Base-by-base conservation (phyloP, 257 asterid genomes). In the Perilla frutescens region DNA sequence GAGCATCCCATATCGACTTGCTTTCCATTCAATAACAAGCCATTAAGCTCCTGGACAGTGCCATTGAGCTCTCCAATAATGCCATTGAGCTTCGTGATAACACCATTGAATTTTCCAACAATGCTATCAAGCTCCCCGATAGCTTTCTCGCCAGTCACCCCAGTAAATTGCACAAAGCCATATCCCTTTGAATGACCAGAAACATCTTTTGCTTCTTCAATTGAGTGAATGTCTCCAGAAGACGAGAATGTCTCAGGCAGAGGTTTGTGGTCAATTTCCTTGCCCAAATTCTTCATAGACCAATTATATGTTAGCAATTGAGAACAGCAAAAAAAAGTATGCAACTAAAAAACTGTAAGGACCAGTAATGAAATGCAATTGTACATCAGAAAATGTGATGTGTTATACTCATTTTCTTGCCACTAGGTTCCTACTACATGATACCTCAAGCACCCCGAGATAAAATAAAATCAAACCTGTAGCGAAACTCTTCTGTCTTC, bases 101-200 rank as follows among this genome's bases (percentile, higher is more conserved):
- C 66, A 60, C 9, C 47, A 60, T 7, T 60, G 47, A 60, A n/a
- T 45, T 60, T n/a, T 60, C 47, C 47, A 39, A 60, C n/a, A 36
- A 37, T 36, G 10, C 66, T 60, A 13, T 13, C 44, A 36, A 34
- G 66, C 66, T 36, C 65, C 10, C 29, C 66, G 36, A 89, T 88
- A 78, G 96, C 96, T 34, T 73, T 82, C 76, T 79, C 84, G 54
- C 88, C 90, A 62, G 92, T 87, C 74, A 86, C 97, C 59, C 89
- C 73, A 14, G 81, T 81, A 72, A 82, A 89, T 70, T 91, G 96
- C 77, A 91, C 96, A 80, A 88, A 91, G 15, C 94, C 97, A 75
- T 85, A 89, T 45, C 92, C 96, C 85, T 73, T 81, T 13, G 95
- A 89, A 50, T 81, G 90, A 56, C 93, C 93, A 58, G 87, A 84